Evolutionary conservation across 2,329 filamentous ascomycete genomes (phyloP), one percentile per base, ranked within the genome.

Genomic region (Dactylonectria estremocensis): DNA sequence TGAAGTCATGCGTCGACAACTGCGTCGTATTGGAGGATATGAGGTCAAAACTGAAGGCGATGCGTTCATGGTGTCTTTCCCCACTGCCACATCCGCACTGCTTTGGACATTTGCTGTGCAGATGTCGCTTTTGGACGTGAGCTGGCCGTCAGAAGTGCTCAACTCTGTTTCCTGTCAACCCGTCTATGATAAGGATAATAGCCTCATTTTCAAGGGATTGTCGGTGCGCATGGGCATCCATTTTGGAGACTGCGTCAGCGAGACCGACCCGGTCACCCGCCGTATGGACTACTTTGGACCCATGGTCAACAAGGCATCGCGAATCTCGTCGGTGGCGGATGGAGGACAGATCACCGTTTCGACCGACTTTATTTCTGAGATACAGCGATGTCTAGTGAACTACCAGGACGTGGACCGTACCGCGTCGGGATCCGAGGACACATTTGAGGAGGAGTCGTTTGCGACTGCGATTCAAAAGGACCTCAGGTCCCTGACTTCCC

Each of bases 31-130:
- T 74, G 96, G 96, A 77, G 96, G 96, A 1, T 99, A 98, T 78
- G 96, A 99, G 83, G 96, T 99, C 81, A 99, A 99, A 87, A 99
- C 96, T 18, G 96, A 99, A 93, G 96, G 96, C 73, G 96, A 99
- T 82, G 96, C 96, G 9, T 99, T 99, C 77, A 98, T 99, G 95
- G 96, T 99, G 35, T 97, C 95, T 10, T 99, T 99, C 81, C 94
- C 95, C 2, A 98, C 96, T 0, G 95, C 96, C 2, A 98, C 96
- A 1, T 96, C 95, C 9, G 96, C 96, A 5, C 84, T 99, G 55
- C 87, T 99, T 8, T 99, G 96, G 96, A 97, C 93, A 75, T 99
- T 99, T 82, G 94, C 95, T 22, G 95, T 98, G 31, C 96, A 99
- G 80, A 92, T 91, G 72, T 89, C 92, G 76, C 89, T 99, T 4